Evolutionary conservation across 2,329 filamentous ascomycete genomes (phyloP).

Genomic region (Berkeleyomyces rouxiae): DNA sequence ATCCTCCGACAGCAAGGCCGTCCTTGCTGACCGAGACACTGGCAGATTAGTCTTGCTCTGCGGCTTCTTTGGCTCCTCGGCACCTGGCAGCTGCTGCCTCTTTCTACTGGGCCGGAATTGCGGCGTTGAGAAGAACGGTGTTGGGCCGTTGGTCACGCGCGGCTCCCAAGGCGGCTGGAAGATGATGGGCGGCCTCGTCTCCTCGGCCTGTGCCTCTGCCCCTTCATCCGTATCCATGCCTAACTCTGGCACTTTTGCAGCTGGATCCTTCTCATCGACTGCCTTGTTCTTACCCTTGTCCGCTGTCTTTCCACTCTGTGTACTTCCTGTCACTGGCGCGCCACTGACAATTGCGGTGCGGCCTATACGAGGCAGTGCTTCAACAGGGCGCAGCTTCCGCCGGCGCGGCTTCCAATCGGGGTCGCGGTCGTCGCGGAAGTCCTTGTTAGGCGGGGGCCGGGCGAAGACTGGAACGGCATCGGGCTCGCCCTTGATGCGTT

Average conservation of each 20-base stretch:
- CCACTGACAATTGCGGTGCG: neutral
- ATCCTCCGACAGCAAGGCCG: constrained; percentile 10
- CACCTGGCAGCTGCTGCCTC: constrained; percentile 5
- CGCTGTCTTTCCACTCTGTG: neutral
- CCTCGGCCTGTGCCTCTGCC: neutral
- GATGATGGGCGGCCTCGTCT: constrained; percentile 18
- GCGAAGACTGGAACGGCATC: constrained; percentile 49
- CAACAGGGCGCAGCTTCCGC: constrained; percentile 4
- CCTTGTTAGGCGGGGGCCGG: constrained; percentile 26
- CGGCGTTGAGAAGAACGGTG: constrained; percentile 10
- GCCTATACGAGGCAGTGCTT: neutral
- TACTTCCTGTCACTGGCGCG: neutral
- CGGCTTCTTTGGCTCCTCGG: neutral
- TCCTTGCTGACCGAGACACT: constrained; percentile 7
- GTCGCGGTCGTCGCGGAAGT: constrained; percentile 26
- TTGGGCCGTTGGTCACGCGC: neutral
- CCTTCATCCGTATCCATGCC: no score
- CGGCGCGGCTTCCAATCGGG: constrained; percentile 21
- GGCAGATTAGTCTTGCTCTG: constrained; percentile 7
- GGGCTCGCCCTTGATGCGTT: constrained; percentile 44
- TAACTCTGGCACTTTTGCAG: neutral
- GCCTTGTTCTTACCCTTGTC: neutral
- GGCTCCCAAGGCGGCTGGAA: constrained; percentile 19
- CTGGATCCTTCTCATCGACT: neutral
- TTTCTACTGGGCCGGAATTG: constrained; percentile 11